These are phyloP conservation scores for Termitomyces sp. DNA, from an alignment of 768 basidiomycete species.

Conservation along the genomic window DNA sequence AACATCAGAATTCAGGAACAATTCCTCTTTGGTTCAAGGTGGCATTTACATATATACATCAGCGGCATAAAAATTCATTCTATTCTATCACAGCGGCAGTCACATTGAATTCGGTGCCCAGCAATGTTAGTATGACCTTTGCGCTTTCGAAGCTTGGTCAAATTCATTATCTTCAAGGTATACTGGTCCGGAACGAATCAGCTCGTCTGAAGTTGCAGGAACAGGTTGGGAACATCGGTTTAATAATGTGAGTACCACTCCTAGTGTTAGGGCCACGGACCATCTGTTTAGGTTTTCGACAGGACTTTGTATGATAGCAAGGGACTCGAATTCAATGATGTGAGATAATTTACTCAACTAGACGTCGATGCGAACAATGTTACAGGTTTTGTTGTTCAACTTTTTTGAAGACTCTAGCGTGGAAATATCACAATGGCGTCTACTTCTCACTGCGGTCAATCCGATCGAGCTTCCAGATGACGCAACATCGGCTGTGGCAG, in stretches of 20 bases:
- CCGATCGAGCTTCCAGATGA: conserved; percentile 3
- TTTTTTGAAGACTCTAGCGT: conserved; percentile 67
- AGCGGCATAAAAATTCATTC: not conserved
- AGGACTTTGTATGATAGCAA: conserved; percentile 64
- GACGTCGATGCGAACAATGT: not conserved
- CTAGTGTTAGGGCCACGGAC: not conserved
- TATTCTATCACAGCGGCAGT: conserved; percentile 31
- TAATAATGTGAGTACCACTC: conserved; percentile 48
- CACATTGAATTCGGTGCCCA: conserved; percentile 59
- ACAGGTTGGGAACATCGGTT: conserved; percentile 55
- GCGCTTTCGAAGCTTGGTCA: not conserved
- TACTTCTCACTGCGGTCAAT: conserved; percentile 43
- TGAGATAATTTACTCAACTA: conserved; percentile 17
- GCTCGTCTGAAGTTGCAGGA: conserved; percentile 43
- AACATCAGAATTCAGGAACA: conserved; percentile 36
- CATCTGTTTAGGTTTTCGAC: not conserved
- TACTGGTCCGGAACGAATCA: conserved; percentile 61
- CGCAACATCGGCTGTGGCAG: conserved; percentile 5
- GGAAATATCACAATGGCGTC: conserved; percentile 53
- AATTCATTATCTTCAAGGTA: conserved; percentile 37
- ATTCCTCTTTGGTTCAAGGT: conserved; percentile 56
- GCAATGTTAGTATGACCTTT: conserved; percentile 46
- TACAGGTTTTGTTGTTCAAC: conserved; percentile 68
- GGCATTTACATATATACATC: not conserved
- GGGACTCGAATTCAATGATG: conserved; percentile 66